Evolutionary conservation across 2,329 filamentous ascomycete genomes (phyloP), one percentile per base, ranked within the genome.

Genomic region (Aspergillus clavatus): DNA sequence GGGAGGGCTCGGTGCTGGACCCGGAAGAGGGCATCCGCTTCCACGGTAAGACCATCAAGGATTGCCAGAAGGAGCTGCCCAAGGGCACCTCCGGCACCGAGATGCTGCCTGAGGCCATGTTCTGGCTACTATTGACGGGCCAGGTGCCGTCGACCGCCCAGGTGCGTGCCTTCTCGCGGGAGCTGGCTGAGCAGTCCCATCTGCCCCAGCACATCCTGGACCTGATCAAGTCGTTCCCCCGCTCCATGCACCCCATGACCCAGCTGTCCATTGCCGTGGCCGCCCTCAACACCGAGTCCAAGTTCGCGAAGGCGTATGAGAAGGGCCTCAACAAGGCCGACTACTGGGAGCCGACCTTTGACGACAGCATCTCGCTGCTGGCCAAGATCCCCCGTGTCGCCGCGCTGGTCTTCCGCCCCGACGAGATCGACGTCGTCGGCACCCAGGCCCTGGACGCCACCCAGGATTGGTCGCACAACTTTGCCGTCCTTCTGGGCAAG

Each of bases 51-150:
- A 96, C 90, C 53, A 98, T 98, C 77, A 95, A 95, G 74, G 91
- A 98, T 66, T 98, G 93, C 76, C 93, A 97, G 67, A 81, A 84
- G 57, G 85, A 89, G 69, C 82, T 97, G 12, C 90, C 93, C 66
- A 97, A 96, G 77, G 93, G 91, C 57, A 89, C 80, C 48, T 82
- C 86, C 2, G 68, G 91, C 60, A 94, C 89, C 5, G 91, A 97
- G 74, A 98, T 97, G 93, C 81, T 97, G 10, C 93, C 93, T 38
- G 93, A 98, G 72, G 84, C 91, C 70, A 98, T 98, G 93, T 98
- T 98, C 79, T 98, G 93, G 93, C 82, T 97, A 33, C 82, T 98
- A 40, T 78, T 98, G 58, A 98, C 93, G 7, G 93, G 93, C 48
- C 80, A 94, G 70, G 87, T 97, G 18, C 93, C 93, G 19, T 87